A percentile compares a stretch with the other conserved stretches of the same genome.
phyloP scores from a whole-genome alignment of 495 filamentous ascomycete genomes.

The Staphylotrichum longicolle region DNA sequence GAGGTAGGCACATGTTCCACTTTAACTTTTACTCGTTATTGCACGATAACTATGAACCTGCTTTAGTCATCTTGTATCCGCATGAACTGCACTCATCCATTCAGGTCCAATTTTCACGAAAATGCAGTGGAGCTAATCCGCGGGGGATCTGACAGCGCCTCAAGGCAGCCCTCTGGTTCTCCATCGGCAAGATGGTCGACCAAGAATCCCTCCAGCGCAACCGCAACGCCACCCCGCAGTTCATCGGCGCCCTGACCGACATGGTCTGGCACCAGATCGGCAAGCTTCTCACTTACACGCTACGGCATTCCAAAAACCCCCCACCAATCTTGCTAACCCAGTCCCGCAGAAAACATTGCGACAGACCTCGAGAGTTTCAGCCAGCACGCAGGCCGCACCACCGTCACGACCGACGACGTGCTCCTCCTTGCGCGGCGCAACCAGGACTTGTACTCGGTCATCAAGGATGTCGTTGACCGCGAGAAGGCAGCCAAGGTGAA shows the following conservation, averaged over 20 bases:
- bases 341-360: conserved; percentile 62
- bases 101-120: not conserved
- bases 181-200: conserved; percentile 85
- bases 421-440: conserved; percentile 83
- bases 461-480: conserved; percentile 64
- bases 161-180: conserved; percentile 92
- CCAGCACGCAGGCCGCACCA: conserved; percentile 80
- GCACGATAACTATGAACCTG: too few species aligned
- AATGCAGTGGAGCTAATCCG: not conserved
- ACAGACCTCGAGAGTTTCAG: conserved; percentile 80
- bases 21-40: not conserved
- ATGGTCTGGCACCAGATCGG: conserved; percentile 89
- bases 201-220: conserved; percentile 73
- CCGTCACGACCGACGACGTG: conserved; percentile 81
- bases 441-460: conserved; percentile 71
- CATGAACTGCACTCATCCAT: not conserved
- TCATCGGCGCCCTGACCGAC: conserved; percentile 89
- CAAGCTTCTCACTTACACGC: conserved; percentile 35
- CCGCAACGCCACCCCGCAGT: conserved; percentile 89
- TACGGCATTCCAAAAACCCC: not conserved
- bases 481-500: conserved; percentile 46
- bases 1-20: conserved; percentile 22
- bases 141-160: conserved; percentile 59
- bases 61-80: not conserved
- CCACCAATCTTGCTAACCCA: not conserved